phyloP scores from a whole-genome alignment of 2,329 filamentous ascomycete species.

The Nothomitra cinnamomea region DNA sequence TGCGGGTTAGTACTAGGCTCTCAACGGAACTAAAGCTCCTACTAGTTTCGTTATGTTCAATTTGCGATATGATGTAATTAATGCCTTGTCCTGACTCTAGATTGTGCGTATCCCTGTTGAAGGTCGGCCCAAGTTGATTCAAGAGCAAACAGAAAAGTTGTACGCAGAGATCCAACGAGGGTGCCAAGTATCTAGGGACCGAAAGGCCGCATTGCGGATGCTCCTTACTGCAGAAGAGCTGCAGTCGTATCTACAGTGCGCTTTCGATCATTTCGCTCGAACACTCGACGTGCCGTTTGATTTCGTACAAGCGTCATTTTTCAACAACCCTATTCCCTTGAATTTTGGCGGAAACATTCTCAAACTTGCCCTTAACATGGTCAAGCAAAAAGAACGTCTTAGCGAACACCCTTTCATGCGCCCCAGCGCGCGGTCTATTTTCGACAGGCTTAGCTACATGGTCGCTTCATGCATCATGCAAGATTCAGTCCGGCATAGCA shows the following conservation, averaged over 20 bases:
- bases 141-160: constrained; percentile 30
- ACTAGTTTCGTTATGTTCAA: not conserved
- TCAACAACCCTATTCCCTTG: constrained; percentile 28
- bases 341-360: constrained; percentile 35
- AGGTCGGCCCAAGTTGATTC: constrained; percentile 29
- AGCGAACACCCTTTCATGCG: too few species aligned
- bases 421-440: constrained; percentile 18
- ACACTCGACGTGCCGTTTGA: constrained; percentile 31
- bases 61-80: constrained; percentile 6
- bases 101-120: constrained; percentile 29
- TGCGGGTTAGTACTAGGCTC: constrained; percentile 19
- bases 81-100: not conserved
- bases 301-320: constrained; percentile 30
- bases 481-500: constrained; percentile 24
- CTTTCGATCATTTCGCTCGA: constrained; percentile 32
- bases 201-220: constrained; percentile 30
- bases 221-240: constrained; percentile 30
- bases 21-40: constrained; percentile 2
- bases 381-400: constrained; percentile 15
- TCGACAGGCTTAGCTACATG: constrained; percentile 28
- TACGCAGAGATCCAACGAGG: constrained; percentile 25
- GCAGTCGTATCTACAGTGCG: constrained; percentile 29
- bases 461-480: constrained; percentile 34
- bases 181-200: constrained; percentile 24
- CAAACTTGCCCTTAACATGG: constrained; percentile 27